Percentiles rank a stretch among this genome's conserved stretches.
Evolutionary conservation across 139 green algal species (phyloP).

Genomic region (Coelastrella sp.): DNA sequence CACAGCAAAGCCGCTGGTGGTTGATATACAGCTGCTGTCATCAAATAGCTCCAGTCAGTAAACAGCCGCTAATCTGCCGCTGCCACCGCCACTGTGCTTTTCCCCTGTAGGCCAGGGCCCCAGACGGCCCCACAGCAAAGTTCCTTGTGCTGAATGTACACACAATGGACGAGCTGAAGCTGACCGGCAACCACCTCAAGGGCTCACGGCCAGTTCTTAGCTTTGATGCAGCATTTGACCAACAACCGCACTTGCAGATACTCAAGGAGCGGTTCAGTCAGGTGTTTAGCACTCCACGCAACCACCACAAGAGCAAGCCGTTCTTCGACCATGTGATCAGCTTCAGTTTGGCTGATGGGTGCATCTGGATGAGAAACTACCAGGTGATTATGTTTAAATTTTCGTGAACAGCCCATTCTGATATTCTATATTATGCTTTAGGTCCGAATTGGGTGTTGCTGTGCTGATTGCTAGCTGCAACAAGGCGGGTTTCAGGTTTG

Average conservation of each 20-base stretch:
- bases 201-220: conserved; percentile 80
- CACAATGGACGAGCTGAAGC: conserved; percentile 98
- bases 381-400: conserved; percentile 72
- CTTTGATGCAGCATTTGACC: conserved; percentile 87
- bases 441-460: too few relatives aligned
- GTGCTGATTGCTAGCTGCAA: too few relatives aligned
- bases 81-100: neutral
- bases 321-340: conserved; percentile 98
- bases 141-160: conserved; percentile 95
- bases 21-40: conserved; percentile 94
- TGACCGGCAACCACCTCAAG: conserved; percentile 97
- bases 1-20: conserved; percentile 96
- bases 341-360: conserved; percentile 90
- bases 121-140: conserved; percentile 93
- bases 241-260: conserved; percentile 90
- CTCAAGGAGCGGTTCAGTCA: conserved; percentile 94
- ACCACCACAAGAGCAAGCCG: conserved; percentile 94
- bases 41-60: too few relatives aligned
- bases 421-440: too few relatives aligned
- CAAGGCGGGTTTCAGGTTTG: too few relatives aligned
- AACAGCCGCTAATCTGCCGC: too few relatives aligned
- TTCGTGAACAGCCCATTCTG: too few relatives aligned
- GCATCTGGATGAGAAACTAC: conserved; percentile 99
- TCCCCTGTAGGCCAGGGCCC: conserved; percentile 81
- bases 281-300: conserved; percentile 89